These are phyloP conservation scores for Rhododendron simsii DNA, from an alignment of 148 eudicot species.

Conservation along the genomic window DNA sequence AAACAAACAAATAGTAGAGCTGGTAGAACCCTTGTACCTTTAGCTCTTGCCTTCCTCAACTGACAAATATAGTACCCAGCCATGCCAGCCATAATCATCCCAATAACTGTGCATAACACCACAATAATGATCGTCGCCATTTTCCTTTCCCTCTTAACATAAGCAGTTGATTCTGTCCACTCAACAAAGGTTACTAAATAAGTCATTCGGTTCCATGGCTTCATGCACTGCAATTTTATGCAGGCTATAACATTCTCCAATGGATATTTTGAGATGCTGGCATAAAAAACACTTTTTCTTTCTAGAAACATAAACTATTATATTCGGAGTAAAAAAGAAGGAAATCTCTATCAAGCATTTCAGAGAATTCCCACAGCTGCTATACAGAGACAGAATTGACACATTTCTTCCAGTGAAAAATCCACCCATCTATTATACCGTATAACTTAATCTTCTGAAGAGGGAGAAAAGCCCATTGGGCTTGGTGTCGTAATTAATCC, in stretches of 20 bases:
- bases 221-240: background rate
- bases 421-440: background rate
- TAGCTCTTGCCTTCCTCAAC: slow-evolving; percentile 13
- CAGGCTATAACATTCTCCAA: background rate
- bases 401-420: background rate
- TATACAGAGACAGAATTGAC: background rate
- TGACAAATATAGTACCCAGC: slow-evolving; percentile 17
- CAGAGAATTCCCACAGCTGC: background rate
- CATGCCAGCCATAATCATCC: slow-evolving; percentile 17
- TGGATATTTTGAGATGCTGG: background rate
- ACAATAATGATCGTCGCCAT: background rate
- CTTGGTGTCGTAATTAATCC: background rate
- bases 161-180: slow-evolving; percentile 16
- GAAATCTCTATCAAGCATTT: background rate
- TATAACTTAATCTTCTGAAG: background rate
- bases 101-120: slow-evolving; percentile 12
- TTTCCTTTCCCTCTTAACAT: slow-evolving; percentile 7
- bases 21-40: slow-evolving; percentile 11
- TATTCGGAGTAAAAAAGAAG: background rate
- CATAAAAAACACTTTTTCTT: background rate
- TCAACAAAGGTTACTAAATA: slow-evolving; percentile 1
- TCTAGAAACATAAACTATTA: background rate
- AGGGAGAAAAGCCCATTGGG: background rate
- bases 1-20: background rate
- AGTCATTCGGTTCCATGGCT: background rate